phyloP scores from a whole-genome alignment of 164 flowering plant species.

The Umbellularia californica region DNA sequence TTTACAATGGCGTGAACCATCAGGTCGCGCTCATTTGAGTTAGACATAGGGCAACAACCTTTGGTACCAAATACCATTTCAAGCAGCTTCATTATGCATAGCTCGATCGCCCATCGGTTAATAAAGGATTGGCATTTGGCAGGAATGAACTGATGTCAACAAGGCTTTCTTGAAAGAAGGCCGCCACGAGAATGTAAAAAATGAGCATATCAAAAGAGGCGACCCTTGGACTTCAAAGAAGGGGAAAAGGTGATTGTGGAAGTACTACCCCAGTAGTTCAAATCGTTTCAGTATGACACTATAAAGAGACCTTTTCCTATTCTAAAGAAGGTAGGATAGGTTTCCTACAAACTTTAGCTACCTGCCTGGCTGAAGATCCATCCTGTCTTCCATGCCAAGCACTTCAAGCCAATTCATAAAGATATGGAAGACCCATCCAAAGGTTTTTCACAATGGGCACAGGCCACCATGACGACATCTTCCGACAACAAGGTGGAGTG shows the following conservation, averaged over 20 bases:
- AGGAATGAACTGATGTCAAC: not conserved
- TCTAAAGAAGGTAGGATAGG: slow-evolving; percentile 1
- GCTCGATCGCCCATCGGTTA: not conserved
- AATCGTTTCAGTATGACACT: not conserved
- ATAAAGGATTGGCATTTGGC: slow-evolving; percentile 7
- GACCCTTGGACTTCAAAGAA: not conserved
- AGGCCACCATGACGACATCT: not conserved
- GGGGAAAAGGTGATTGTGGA: not conserved
- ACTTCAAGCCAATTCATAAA: not conserved
- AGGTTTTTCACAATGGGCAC: not conserved
- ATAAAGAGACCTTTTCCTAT: not conserved
- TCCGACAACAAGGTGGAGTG: not conserved
- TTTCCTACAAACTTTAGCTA: slow-evolving; percentile 2
- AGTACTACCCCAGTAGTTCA: not conserved
- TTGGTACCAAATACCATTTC: not conserved
- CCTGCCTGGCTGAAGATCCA: slow-evolving; percentile 3
- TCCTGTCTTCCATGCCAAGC: not conserved
- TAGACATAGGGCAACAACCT: not conserved
- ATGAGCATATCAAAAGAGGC: not conserved
- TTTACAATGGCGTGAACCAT: too few species aligned
- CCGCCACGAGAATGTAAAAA: not conserved
- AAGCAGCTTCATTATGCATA: not conserved
- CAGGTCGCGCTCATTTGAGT: too few species aligned
- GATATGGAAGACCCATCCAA: not conserved
- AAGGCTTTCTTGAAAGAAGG: not conserved